These are phyloP conservation scores for Linanthus parryae DNA, from an alignment of 148 eudicot genomes.

Conservation along the genomic window DNA sequence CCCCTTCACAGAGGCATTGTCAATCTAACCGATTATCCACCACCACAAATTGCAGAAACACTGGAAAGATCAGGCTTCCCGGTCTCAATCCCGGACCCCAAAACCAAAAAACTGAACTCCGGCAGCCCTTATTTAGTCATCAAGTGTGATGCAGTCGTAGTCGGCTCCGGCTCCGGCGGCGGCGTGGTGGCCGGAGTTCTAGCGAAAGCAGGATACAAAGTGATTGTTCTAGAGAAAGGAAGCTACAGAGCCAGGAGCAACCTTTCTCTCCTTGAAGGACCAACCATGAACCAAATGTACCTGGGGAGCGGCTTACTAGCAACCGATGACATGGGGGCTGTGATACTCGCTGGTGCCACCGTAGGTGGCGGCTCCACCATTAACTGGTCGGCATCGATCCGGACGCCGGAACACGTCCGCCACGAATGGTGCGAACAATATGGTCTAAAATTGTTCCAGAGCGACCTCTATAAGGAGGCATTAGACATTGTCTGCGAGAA, in stretches of 20 bases:
- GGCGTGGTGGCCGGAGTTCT: slow-evolving; percentile 66
- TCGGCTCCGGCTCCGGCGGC: slow-evolving; percentile 79
- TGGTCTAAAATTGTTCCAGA: slow-evolving; percentile 42
- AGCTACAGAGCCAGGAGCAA: slow-evolving; percentile 41
- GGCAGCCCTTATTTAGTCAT: slow-evolving; percentile 20
- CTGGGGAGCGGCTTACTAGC: slow-evolving; percentile 48
- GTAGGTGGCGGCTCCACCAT: slow-evolving; percentile 76
- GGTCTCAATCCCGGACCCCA: slow-evolving; percentile 19
- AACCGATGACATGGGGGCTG: slow-evolving; percentile 33
- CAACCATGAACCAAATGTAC: slow-evolving; percentile 54
- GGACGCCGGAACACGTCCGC: slow-evolving; percentile 48
- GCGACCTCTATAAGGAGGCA: slow-evolving; percentile 38
- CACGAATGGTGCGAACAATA: slow-evolving; percentile 45
- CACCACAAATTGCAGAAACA: slow-evolving; percentile 14
- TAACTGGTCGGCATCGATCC: slow-evolving; percentile 74
- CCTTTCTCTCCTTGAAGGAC: slow-evolving; percentile 66
- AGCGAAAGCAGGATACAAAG: slow-evolving; percentile 69
- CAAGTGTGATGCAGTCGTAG: slow-evolving; percentile 63
- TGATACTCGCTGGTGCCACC: slow-evolving; percentile 60
- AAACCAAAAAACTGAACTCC: slow-evolving; percentile 1
- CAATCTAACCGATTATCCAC: slow-evolving; percentile 17
- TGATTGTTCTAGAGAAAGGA: slow-evolving; percentile 71
- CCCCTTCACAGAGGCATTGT: slow-evolving; percentile 53
- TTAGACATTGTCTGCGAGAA: slow-evolving; percentile 50
- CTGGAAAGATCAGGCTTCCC: slow-evolving; percentile 29